These are phyloP conservation scores for Wallacemonas rigidus DNA, from an alignment of 208 protist genomes.

Conservation along the genomic window DNA sequence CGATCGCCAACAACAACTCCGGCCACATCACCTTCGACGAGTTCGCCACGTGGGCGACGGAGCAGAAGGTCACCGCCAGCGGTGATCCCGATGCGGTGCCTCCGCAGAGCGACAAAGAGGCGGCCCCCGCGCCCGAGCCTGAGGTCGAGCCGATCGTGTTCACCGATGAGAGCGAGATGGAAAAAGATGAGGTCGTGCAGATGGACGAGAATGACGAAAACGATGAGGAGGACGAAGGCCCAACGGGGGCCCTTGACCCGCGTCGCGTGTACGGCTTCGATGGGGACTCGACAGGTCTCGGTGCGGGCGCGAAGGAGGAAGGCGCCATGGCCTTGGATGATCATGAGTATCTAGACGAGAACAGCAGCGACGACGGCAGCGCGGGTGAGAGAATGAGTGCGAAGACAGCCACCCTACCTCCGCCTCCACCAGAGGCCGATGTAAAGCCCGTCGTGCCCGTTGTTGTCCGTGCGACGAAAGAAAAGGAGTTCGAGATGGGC, in stretches of 20 bases:
- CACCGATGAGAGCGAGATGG: constrained; percentile 29
- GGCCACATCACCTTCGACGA: constrained; percentile 51
- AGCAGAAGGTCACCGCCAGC: constrained; percentile 28
- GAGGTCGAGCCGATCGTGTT: constrained; percentile 17
- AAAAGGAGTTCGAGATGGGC: constrained; percentile 7
- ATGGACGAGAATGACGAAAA: background rate
- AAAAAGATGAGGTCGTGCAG: constrained; percentile 1
- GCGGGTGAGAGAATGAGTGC: background rate
- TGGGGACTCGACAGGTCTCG: constrained; percentile 17
- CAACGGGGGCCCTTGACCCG: background rate
- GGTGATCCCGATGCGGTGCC: constrained; percentile 27
- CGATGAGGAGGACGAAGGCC: background rate
- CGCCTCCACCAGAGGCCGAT: constrained; percentile 1
- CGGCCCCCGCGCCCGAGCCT: background rate
- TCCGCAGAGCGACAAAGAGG: background rate
- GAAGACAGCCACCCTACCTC: constrained; percentile 3
- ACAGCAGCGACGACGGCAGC: background rate
- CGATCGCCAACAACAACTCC: constrained; percentile 44
- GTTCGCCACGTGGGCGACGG: constrained; percentile 45
- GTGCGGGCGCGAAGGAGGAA: constrained; percentile 15
- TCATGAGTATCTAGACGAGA: background rate
- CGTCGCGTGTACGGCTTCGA: constrained; percentile 12
- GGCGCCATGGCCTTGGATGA: constrained; percentile 5
- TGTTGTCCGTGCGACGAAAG: constrained; percentile 8
- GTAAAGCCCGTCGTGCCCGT: constrained; percentile 1